A percentile compares a stretch with the other conserved stretches of the same genome.
phyloP scores from a whole-genome alignment of 345 rosid genomes.

The Murraya paniculata region DNA sequence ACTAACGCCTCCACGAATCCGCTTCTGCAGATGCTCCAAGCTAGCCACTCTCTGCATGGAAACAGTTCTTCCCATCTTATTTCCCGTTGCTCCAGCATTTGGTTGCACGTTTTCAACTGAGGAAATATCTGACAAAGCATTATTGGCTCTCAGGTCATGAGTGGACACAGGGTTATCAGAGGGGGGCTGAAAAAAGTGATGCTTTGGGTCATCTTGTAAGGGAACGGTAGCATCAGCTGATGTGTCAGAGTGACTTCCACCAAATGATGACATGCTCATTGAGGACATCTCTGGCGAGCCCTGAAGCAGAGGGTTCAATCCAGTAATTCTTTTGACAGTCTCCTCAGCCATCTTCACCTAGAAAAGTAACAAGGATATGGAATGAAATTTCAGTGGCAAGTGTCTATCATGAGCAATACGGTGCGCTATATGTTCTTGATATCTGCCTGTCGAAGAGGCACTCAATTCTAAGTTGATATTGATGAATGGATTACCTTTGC shows the following conservation, averaged over 20 bases:
- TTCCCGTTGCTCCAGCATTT: constrained; percentile 32
- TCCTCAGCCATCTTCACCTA: constrained; percentile 99
- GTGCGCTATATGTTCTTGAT: background rate
- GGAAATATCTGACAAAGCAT: constrained; percentile 40
- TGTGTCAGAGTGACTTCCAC: constrained; percentile 48
- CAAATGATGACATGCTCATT: constrained; percentile 37
- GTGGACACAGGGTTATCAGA: constrained; percentile 28
- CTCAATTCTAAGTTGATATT: constrained; percentile 2
- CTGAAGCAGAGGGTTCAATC: constrained; percentile 65
- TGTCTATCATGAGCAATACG: background rate
- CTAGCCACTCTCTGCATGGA: constrained; percentile 85
- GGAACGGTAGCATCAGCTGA: constrained; percentile 57
- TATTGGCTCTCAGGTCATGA: constrained; percentile 28
- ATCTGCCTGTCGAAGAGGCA: background rate
- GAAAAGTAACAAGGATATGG: constrained; percentile 5
- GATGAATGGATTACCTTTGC: constrained; percentile 60
- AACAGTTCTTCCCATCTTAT: constrained; percentile 61
- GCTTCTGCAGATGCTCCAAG: constrained; percentile 89
- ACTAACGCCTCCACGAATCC: constrained; percentile 53
- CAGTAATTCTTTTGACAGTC: constrained; percentile 73
- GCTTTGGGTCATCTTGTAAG: constrained; percentile 42
- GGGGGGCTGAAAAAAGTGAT: constrained; percentile 31
- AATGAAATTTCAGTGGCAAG: constrained; percentile 43
- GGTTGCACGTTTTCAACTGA: constrained; percentile 39
- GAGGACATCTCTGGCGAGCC: constrained; percentile 45